A percentile compares a stretch with the other conserved stretches of the same genome.
Conservation (phyloP, 768 basidiomycete species). For the Tulasnella sp. region DNA sequence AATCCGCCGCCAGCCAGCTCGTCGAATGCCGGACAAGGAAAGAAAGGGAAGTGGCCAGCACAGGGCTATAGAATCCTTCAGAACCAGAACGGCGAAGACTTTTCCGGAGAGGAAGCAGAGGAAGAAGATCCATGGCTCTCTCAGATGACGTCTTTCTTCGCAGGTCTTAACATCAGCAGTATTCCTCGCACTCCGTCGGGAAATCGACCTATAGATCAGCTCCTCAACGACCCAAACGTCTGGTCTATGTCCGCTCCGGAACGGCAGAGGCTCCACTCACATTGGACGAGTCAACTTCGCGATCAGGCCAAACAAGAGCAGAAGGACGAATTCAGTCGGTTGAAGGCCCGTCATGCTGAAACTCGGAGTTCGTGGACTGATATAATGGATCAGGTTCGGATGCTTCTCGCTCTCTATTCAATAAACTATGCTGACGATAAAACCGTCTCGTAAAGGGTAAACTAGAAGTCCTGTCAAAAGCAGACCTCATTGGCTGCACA, state of each 20-base stretch:
- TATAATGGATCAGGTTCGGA: slow-evolving; percentile 32
- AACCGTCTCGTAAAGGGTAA: slow-evolving; percentile 50
- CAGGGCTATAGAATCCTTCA: background rate
- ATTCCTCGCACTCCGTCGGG: background rate
- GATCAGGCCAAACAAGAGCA: slow-evolving; percentile 42
- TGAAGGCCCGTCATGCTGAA: slow-evolving; percentile 50
- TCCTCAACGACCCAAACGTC: slow-evolving; percentile 48
- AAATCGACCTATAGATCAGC: slow-evolving; percentile 46
- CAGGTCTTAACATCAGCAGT: no score
- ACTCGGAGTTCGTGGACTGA: slow-evolving; percentile 43
- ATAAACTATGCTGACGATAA: background rate
- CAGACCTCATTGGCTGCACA: slow-evolving; percentile 74
- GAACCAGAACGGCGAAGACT: no score
- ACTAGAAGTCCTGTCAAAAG: slow-evolving; percentile 55
- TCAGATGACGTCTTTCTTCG: no score
- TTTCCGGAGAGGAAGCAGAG: no score
- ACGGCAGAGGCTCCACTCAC: slow-evolving; percentile 49
- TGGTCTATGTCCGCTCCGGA: slow-evolving; percentile 62
- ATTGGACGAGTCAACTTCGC: slow-evolving; percentile 55
- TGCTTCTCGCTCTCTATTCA: background rate
- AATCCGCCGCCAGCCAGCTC: background rate
- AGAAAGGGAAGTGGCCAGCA: slow-evolving; percentile 8
- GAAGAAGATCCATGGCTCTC: no score
- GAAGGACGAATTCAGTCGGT: slow-evolving; percentile 50
- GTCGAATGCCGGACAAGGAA: background rate